Evolutionary conservation across 2,329 filamentous ascomycete genomes (phyloP), one percentile per base, ranked within the genome.

Genomic region (Rugonectria rugulosa): DNA sequence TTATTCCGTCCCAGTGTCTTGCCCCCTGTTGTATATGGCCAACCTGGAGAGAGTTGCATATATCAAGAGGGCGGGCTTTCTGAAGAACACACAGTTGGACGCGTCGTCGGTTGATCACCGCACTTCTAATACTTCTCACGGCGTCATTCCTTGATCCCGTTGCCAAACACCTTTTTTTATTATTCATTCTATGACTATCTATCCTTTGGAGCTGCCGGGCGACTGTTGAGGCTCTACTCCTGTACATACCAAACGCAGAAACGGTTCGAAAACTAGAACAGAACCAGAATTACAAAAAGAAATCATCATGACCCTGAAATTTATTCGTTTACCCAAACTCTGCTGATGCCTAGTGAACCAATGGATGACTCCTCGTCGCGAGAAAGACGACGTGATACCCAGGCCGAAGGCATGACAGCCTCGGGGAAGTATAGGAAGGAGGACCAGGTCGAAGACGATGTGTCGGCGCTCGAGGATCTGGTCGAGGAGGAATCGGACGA

Each of bases 241-340:
- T 63, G 59, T 67, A 61, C 56, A 67, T 64, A 64, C 41, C 54
- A 60, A 52, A 57, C 55, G 53, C 62, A 62, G 56, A n/a, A n/a
- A 36, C 36, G 59, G 56, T 52, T 53, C 44, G 48, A 26, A 48
- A 52, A n/a, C n/a, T 26, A 41, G 44, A 43, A 53, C 45, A 52
- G 51, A 44, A 36, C 34, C 47, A 45, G 42, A 19, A 32, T 32
- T 32, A 32, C 12, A 32, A 14, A 14, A 32, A 14, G 4, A 32
- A 32, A 32, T 9, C 7, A 32, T 9, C 12, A n/a, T n/a, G n/a
- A n/a, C n/a, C n/a, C n/a, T n/a, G n/a, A n/a, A n/a, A n/a, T n/a
- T n/a, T n/a, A n/a, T n/a, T n/a, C n/a, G n/a, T n/a, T n/a, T n/a
- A n/a, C n/a, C n/a, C n/a, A n/a, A n/a, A n/a, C n/a, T n/a, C n/a